Evolutionary conservation across 441 rosid species (phyloP).

Genomic region (Pelargonium australe): DNA sequence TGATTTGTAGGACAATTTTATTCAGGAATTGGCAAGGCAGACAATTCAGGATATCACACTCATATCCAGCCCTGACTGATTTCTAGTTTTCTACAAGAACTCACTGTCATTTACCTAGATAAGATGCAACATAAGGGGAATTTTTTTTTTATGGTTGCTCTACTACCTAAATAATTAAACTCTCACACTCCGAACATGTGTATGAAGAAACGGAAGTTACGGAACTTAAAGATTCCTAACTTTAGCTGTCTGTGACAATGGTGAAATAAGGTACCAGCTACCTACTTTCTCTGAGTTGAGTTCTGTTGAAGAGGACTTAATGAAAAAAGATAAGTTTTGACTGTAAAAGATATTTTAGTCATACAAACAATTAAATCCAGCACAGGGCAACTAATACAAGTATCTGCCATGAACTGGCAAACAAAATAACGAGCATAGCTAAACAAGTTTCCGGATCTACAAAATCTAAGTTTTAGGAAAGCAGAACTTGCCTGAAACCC

Average conservation of each 20-base stretch:
- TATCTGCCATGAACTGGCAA: neutral
- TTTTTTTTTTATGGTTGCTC: too few relatives aligned
- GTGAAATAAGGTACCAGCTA: neutral
- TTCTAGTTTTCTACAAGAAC: neutral
- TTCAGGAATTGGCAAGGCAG: too few relatives aligned
- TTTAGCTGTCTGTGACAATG: neutral
- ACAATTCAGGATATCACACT: neutral
- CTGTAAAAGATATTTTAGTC: neutral
- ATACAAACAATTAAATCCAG: neutral
- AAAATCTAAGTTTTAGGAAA: constrained; percentile 7
- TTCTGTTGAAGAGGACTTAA: neutral
- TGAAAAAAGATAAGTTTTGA: neutral
- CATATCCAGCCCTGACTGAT: neutral
- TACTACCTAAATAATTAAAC: too few relatives aligned
- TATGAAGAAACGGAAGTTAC: too few relatives aligned
- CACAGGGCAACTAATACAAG: neutral
- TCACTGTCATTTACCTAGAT: neutral
- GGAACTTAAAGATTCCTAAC: too few relatives aligned
- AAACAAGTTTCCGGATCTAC: neutral
- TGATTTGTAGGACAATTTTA: too few relatives aligned
- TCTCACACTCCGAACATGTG: too few relatives aligned
- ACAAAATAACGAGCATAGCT: neutral
- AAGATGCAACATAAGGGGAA: too few relatives aligned
- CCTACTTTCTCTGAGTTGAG: neutral
- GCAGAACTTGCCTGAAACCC: constrained; percentile 76